A percentile compares a stretch with the other conserved stretches of the same genome.
Evolutionary conservation across 2,329 filamentous ascomycete species (phyloP).

Genomic region (Escovopsis sp.): DNA sequence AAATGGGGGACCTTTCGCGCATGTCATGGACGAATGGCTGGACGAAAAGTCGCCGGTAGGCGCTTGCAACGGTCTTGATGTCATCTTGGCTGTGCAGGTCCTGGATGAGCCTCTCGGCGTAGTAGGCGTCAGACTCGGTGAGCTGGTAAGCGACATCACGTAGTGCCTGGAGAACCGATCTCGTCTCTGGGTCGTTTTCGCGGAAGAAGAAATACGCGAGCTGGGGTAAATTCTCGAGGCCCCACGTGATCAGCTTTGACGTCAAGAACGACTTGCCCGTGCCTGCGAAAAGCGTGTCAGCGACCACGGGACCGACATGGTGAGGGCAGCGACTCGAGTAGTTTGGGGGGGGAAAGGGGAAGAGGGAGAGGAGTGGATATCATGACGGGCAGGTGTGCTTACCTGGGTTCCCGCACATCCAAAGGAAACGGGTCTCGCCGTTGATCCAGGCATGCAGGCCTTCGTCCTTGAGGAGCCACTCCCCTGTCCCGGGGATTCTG

Average conservation of each 20-base stretch:
- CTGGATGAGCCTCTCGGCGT: conserved; percentile 24
- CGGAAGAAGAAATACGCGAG: conserved; percentile 33
- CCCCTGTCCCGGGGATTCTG: conserved; percentile 25
- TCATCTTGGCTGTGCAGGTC: conserved; percentile 21
- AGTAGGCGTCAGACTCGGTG: conserved; percentile 28
- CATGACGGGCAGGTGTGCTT: neutral
- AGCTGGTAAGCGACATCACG: conserved; percentile 31
- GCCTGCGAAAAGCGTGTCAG: conserved; percentile 9
- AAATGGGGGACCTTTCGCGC: conserved; percentile 18
- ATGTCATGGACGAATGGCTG: conserved; percentile 21
- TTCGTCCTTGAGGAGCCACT: conserved; percentile 28
- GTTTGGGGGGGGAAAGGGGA: too few relatives aligned
- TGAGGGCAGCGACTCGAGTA: too few relatives aligned
- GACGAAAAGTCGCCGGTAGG: conserved; percentile 25
- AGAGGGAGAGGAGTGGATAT: too few relatives aligned
- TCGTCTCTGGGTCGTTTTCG: conserved; percentile 29
- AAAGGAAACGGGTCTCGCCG: conserved; percentile 24
- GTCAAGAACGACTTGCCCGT: conserved; percentile 32
- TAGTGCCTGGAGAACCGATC: conserved; percentile 28
- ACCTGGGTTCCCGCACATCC: conserved; percentile 28
- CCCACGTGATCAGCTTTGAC: conserved; percentile 26
- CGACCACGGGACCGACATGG: too few relatives aligned
- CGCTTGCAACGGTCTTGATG: conserved; percentile 27
- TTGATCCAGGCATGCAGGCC: conserved; percentile 23
- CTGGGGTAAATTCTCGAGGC: conserved; percentile 18